Conservation (phyloP, 2,329 filamentous ascomycete genomes). For the Ophiostoma piceae region DNA sequence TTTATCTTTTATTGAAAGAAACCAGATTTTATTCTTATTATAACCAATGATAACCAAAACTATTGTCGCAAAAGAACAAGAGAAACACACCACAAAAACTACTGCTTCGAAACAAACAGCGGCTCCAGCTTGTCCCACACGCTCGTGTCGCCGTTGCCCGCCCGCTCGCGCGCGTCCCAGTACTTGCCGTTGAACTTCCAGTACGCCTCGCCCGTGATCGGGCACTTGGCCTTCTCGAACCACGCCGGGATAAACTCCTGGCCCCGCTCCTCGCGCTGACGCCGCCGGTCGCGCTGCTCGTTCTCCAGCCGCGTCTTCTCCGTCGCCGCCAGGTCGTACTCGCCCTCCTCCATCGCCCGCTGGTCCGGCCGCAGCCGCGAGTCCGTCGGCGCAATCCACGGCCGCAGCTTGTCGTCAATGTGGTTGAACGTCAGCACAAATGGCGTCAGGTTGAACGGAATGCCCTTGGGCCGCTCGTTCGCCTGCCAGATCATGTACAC, state of each 20-base stretch:
- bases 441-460: conserved; percentile 95
- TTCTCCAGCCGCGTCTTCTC: conserved; percentile 96
- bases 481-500: conserved; percentile 93
- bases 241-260: conserved; percentile 80
- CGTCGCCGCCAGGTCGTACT: conserved; percentile 84
- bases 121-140: conserved; percentile 71
- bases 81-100: not conserved
- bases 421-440: conserved; percentile 95
- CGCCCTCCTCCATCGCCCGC: conserved; percentile 96
- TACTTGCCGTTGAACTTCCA: conserved; percentile 89
- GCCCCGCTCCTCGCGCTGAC: conserved; percentile 67
- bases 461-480: conserved; percentile 70
- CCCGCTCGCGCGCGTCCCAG: conserved; percentile 68
- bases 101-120: conserved; percentile 46
- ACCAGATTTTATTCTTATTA: not conserved
- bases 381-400: conserved; percentile 83
- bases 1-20: not conserved
- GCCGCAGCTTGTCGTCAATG: conserved; percentile 71
- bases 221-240: conserved; percentile 70
- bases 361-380: conserved; percentile 91
- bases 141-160: conserved; percentile 52
- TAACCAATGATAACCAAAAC: not conserved
- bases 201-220: conserved; percentile 78
- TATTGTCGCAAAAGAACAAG: not conserved
- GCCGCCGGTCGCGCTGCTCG: conserved; percentile 72